These are phyloP conservation scores for Acanthamoeba triangularis DNA, from an alignment of 208 protist genomes.

Conservation along the genomic window DNA sequence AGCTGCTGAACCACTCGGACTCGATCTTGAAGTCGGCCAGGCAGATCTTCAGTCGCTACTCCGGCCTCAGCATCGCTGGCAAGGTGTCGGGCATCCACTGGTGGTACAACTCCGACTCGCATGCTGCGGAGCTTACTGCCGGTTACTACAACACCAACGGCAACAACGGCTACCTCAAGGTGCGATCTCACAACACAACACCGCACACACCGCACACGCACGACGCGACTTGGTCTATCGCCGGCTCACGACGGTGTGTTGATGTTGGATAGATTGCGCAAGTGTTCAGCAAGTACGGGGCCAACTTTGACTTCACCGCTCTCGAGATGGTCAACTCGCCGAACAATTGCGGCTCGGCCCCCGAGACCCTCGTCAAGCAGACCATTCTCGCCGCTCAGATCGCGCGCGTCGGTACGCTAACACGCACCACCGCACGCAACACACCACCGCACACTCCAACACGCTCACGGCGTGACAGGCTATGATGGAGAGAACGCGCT, in stretches of 20 bases:
- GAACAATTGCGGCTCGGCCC: slow-evolving; percentile 72
- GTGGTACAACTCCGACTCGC: slow-evolving; percentile 84
- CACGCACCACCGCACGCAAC: neutral
- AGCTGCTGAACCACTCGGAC: slow-evolving; percentile 84
- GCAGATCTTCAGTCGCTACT: slow-evolving; percentile 39
- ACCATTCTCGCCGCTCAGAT: slow-evolving; percentile 62
- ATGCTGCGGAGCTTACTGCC: slow-evolving; percentile 91
- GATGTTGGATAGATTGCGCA: slow-evolving; percentile 63
- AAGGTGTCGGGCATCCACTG: slow-evolving; percentile 92
- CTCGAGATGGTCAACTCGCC: slow-evolving; percentile 82
- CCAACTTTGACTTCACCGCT: slow-evolving; percentile 85
- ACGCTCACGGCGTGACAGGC: neutral
- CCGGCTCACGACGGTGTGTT: neutral
- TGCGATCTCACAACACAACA: neutral
- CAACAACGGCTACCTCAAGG: slow-evolving; percentile 78
- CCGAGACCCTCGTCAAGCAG: slow-evolving; percentile 78
- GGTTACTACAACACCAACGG: slow-evolving; percentile 90
- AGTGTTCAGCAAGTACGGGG: slow-evolving; percentile 77
- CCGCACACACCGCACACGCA: too few relatives aligned
- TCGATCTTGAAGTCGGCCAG: slow-evolving; percentile 78
- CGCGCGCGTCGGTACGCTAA: slow-evolving; percentile 38
- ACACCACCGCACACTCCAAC: neutral
- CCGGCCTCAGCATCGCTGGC: neutral
- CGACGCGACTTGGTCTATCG: too few relatives aligned
- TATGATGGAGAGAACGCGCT: slow-evolving; percentile 84